Percentiles rank a stretch among this genome's conserved stretches.
phyloP scores from a whole-genome alignment of 805 yeast genomes.

The Yamadazyma sp. region DNA sequence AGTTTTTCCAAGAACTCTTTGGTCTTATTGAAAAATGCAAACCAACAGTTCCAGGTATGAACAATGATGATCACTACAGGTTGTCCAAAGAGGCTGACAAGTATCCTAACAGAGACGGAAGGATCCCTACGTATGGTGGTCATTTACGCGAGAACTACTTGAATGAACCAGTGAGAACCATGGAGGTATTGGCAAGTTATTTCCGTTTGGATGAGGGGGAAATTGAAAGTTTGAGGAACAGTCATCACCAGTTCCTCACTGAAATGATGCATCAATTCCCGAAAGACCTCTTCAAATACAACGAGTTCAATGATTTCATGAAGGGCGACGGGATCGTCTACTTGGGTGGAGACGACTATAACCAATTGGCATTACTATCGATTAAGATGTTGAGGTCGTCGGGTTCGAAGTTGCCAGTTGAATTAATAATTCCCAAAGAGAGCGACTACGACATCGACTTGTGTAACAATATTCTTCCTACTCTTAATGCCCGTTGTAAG shows the following conservation, averaged over 20 bases:
- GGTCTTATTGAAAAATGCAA: constrained; percentile 19
- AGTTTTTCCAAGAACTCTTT: constrained; percentile 23
- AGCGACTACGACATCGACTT: constrained; percentile 34
- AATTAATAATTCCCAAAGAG: constrained; percentile 34
- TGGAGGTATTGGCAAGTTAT: constrained; percentile 24
- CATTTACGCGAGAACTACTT: constrained; percentile 32
- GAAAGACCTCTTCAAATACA: constrained; percentile 18
- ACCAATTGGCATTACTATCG: constrained; percentile 35
- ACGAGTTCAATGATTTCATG: constrained; percentile 27
- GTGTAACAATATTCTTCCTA: constrained; percentile 33
- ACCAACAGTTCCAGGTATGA: constrained; percentile 23
- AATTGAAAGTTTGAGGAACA: constrained; percentile 16
- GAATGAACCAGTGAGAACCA: constrained; percentile 29
- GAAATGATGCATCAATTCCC: constrained; percentile 26
- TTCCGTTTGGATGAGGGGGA: constrained; percentile 23
- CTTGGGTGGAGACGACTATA: constrained; percentile 37
- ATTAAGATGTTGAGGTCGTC: constrained; percentile 31
- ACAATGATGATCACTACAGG: constrained; percentile 30
- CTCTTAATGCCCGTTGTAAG: constrained; percentile 33
- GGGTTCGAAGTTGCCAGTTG: constrained; percentile 38
- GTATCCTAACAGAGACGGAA: constrained; percentile 24
- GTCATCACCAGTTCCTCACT: constrained; percentile 25
- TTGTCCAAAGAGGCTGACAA: constrained; percentile 18
- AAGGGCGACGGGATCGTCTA: constrained; percentile 42
- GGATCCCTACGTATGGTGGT: constrained; percentile 33